Evolutionary conservation across 495 filamentous ascomycete species (phyloP).

Genomic region (Bacidia rubella): DNA sequence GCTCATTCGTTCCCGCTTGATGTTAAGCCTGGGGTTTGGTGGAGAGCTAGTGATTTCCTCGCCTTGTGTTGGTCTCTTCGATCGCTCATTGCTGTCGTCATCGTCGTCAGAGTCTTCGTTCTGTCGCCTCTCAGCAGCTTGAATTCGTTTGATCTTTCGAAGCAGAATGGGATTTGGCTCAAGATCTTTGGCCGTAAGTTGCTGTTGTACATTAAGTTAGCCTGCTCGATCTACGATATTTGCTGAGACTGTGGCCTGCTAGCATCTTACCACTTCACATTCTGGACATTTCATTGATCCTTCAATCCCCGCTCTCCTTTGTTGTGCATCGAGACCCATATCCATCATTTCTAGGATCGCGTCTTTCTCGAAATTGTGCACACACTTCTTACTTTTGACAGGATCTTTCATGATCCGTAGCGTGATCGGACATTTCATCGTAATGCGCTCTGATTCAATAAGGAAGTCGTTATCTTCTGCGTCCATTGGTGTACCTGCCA

Average conservation of each 20-base stretch:
- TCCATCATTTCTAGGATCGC: constrained; percentile 56
- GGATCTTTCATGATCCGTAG: constrained; percentile 60
- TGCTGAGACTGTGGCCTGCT: not conserved
- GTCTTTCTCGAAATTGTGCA: constrained; percentile 65
- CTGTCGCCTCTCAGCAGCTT: constrained; percentile 9
- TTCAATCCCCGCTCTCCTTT: constrained; percentile 6
- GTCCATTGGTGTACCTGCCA: constrained; percentile 12
- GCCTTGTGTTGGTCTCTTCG: not conserved
- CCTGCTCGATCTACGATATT: not conserved
- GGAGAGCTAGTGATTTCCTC: constrained; percentile 15
- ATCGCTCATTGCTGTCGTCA: not conserved
- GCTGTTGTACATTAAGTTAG: constrained; percentile 4
- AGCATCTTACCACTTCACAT: constrained; percentile 27
- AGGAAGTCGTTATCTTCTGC: constrained; percentile 56
- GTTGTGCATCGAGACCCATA: constrained; percentile 9
- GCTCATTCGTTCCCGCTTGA: constrained; percentile 9
- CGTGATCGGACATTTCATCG: constrained; percentile 71
- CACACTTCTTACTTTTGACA: constrained; percentile 60
- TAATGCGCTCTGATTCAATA: constrained; percentile 53
- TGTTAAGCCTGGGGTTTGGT: not conserved
- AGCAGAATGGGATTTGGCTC: constrained; percentile 29
- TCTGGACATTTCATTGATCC: constrained; percentile 36
- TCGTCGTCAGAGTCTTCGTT: constrained; percentile 30
- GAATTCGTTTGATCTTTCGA: constrained; percentile 24
- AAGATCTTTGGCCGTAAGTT: constrained; percentile 30